Base-by-base conservation (phyloP, 345 rosid species). In the Clausena lansium region DNA sequence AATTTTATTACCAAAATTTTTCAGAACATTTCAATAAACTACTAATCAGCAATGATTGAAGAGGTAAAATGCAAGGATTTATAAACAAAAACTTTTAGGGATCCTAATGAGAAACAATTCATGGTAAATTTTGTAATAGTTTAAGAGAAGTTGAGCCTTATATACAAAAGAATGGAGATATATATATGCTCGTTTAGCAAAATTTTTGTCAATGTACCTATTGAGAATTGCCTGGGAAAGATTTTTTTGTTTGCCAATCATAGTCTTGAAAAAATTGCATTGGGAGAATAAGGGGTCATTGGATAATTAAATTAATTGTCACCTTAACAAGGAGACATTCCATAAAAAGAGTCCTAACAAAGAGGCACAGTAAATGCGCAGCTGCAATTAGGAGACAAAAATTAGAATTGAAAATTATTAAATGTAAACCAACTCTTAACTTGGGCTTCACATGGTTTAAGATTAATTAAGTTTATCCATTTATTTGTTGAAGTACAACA, bases 241-340 rank as follows among this genome's bases (percentile, higher is more conserved):
- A 55, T 15, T 1, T 11, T 28, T 27, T 13, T 70, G 15, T 41
- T 19, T 36, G 71, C 54, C 54, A 38, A 22, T 36, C 27, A 67
- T 20, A 27, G 19, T 67, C 8, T 38, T 36, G 11, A 5, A 2
- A 30, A 7, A 64, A 55, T 25, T 67, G 28, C 54, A 41, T 5
- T n/a, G 72, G 57, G 30, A 25, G 15, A 38, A 68, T 4, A 24
- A 13, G 8, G 13, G 71, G 10, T 64, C 39, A 20, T 64, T 64
- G 41, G n/a, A 67, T 45, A 68, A 68, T 10, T 39, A 68, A 68
- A 68, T 25, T 68, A 25, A 2, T 10, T 68, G 72, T 68, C 72
- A 13, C 72, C 57, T 45, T 45, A 11, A 33, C 33, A 41, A 24
- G 36, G 58, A 47, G 58, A 47, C 24, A 47, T 25, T 69, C 6